Evolutionary conservation across 495 filamentous ascomycete species (phyloP).

Genomic region (Penicillium crystallinum): DNA sequence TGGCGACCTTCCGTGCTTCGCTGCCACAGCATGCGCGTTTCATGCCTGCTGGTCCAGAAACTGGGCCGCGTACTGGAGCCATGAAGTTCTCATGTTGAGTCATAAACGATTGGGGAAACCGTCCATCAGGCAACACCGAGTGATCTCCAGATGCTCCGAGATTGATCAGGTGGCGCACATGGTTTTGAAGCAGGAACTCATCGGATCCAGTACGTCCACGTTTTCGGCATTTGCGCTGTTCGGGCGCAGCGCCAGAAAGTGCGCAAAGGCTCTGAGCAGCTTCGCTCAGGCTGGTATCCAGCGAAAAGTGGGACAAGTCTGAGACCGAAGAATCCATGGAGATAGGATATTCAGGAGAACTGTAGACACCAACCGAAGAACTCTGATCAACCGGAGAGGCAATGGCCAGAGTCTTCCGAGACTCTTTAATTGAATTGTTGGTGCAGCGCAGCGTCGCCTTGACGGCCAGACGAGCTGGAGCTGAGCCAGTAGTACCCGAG

Average conservation of each 20-base stretch:
- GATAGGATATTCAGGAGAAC: conserved; percentile 58
- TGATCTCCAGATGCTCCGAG: conserved; percentile 25
- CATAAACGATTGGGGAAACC: conserved; percentile 38
- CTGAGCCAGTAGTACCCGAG: conserved; percentile 59
- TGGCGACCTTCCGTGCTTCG: conserved; percentile 37
- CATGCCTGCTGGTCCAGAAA: conserved; percentile 40
- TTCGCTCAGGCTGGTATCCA: conserved; percentile 40
- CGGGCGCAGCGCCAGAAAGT: conserved; percentile 43
- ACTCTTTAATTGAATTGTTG: conserved; percentile 48
- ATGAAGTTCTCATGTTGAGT: conserved; percentile 10
- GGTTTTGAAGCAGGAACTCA: conserved; percentile 63
- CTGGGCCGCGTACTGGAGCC: conserved; percentile 21
- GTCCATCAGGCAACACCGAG: conserved; percentile 35
- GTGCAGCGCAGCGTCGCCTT: conserved; percentile 80
- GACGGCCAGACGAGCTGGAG: conserved; percentile 63
- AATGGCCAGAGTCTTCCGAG: conserved; percentile 35
- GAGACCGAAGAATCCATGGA: conserved; percentile 42
- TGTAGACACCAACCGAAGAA: conserved; percentile 43
- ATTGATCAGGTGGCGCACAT: conserved; percentile 58
- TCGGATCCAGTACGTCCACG: conserved; percentile 65
- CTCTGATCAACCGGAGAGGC: conserved; percentile 47
- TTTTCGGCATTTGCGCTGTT: conserved; percentile 48
- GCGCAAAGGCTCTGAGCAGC: conserved; percentile 68
- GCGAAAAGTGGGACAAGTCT: conserved; percentile 48
- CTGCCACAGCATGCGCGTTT: conserved; percentile 47